Evolutionary conservation across 441 rosid genomes (phyloP), one percentile per base, ranked within the genome.

Genomic region (Erysimum cheiri): DNA sequence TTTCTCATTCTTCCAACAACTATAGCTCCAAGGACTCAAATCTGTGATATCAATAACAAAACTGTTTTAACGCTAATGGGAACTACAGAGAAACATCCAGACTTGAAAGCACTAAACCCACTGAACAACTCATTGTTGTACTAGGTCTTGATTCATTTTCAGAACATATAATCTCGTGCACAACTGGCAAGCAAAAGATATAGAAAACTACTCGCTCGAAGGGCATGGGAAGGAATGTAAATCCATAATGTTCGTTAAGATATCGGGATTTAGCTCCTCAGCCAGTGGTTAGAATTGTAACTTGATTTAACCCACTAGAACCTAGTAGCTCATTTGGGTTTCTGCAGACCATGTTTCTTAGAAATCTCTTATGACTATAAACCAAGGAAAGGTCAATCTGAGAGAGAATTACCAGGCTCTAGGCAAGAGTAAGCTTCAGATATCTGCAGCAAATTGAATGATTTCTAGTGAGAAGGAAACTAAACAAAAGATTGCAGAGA

Each of bases 391-490:
- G 71, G 56, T 36, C 12, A 67, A 50, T 14, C 4, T 22, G 11
- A 24, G 29, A 28, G 61, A 31, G 67, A 77, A 66, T 84, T 84
- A 85, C 94, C 98, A 19, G 90, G 83, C 35, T 78, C 83, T 72
- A 89, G 76, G 71, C 73, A 81, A 72, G 83, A 67, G 72, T 82
- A 89, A 60, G 94, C 97, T 78, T 91, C 89, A 14, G 96, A 83
- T 77, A 89, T 81, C 93, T 89, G 94, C 72, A 78, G 28, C 46
- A 75, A 73, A 69, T 5, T 56, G 28, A 62, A 14, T 41, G 31
- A 19, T 33, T 28, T 8, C 14, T 19, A 13, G 32, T 47, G 15
- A 69, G 39, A 10, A 44, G 35, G 35, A 14, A 33, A 48, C 0
- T 0, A n/a, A 64, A 36, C 0, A 35, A 48, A 36, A 17, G 29